These are phyloP conservation scores for Perkinsus marinus DNA, from an alignment of 169 alveolate genomes.

Conservation along the genomic window DNA sequence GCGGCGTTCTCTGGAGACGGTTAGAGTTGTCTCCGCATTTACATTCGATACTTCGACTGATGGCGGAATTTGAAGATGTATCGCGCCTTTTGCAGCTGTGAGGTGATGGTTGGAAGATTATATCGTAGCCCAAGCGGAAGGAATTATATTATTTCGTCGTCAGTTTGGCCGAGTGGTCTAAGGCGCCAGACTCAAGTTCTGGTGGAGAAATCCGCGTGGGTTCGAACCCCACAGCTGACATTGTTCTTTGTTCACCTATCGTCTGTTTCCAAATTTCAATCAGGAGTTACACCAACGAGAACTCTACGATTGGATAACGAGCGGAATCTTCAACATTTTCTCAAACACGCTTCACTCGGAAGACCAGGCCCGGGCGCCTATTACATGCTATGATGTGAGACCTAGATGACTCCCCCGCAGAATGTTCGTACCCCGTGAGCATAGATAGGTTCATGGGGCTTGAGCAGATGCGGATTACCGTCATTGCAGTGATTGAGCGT, in stretches of 20 bases:
- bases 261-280: not conserved
- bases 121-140: not conserved
- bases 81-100: too few species aligned
- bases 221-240: not conserved
- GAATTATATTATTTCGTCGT: not conserved
- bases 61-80: too few species aligned
- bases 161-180: not conserved
- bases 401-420: not conserved
- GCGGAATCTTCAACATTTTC: not conserved
- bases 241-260: not conserved
- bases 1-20: too few species aligned
- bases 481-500: not conserved
- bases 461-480: not conserved
- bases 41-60: not conserved
- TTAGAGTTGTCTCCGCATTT: too few species aligned
- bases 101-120: not conserved
- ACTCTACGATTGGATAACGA: not conserved
- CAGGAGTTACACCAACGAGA: not conserved
- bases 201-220: not conserved
- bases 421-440: not conserved
- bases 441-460: not conserved
- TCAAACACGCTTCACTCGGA: not conserved
- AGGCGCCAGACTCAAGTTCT: not conserved
- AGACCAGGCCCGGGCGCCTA: not conserved
- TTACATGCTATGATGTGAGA: not conserved